phyloP scores from a whole-genome alignment of 2,329 filamentous ascomycete genomes.

The Apiospora rasikravindrae region DNA sequence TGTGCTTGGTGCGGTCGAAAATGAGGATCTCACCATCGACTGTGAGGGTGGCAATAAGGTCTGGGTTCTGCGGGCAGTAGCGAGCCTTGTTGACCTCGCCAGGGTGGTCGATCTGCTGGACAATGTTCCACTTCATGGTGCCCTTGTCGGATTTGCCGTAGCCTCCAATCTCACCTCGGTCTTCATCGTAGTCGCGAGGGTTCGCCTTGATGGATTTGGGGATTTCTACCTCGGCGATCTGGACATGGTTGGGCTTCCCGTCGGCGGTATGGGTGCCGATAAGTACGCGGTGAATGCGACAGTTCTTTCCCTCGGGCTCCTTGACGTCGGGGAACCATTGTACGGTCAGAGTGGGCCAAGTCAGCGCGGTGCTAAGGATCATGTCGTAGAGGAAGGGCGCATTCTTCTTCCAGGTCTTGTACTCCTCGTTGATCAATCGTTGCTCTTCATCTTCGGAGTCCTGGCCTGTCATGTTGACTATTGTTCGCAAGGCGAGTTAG shows the following conservation, averaged over 20 bases:
- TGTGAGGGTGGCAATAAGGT: slow-evolving; percentile 93
- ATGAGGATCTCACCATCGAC: slow-evolving; percentile 87
- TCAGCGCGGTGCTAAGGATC: slow-evolving; percentile 88
- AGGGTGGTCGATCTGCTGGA: slow-evolving; percentile 95
- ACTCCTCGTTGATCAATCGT: slow-evolving; percentile 97
- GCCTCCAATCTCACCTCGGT: slow-evolving; percentile 90
- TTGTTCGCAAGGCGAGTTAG: slow-evolving; percentile 38
- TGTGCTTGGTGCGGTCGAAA: slow-evolving; percentile 96
- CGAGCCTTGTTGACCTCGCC: slow-evolving; percentile 98
- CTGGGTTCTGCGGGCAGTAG: slow-evolving; percentile 96
- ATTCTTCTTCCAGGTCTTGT: slow-evolving; percentile 99
- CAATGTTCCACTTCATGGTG: slow-evolving; percentile 85
- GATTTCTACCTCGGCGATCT: slow-evolving; percentile 93
- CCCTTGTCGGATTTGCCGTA: slow-evolving; percentile 80
- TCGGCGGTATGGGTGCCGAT: slow-evolving; percentile 95
- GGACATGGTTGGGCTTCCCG: slow-evolving; percentile 85
- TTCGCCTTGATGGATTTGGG: slow-evolving; percentile 79
- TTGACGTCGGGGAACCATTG: slow-evolving; percentile 98
- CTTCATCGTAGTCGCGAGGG: slow-evolving; percentile 86
- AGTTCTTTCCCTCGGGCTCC: slow-evolving; percentile 84
- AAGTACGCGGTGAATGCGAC: slow-evolving; percentile 84
- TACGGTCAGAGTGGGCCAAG: slow-evolving; percentile 96
- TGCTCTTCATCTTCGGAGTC: slow-evolving; percentile 77
- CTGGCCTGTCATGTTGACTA: slow-evolving; percentile 57
- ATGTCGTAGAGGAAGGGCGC: slow-evolving; percentile 97